phyloP scores from a whole-genome alignment of 2,329 filamentous ascomycete species.

The Sporothrix brunneoviolacea region DNA sequence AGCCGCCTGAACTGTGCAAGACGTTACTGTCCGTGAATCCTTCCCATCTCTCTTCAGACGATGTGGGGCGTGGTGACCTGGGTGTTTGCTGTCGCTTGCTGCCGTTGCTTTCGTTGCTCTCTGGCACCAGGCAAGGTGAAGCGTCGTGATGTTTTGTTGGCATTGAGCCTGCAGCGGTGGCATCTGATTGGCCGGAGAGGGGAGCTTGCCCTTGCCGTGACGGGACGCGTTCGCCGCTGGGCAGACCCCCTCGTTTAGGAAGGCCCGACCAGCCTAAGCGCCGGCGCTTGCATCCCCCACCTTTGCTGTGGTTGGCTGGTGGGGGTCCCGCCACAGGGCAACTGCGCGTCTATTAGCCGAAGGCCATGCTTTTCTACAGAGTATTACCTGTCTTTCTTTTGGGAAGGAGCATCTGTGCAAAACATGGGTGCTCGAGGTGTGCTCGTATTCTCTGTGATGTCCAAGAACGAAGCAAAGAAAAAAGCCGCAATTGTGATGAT shows the following conservation, averaged over 20 bases:
- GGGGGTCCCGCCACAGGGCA: not conserved
- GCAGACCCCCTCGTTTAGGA: not conserved
- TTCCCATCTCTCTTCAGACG: too few relatives aligned
- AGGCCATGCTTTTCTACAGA: not conserved
- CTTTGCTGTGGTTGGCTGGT: constrained; percentile 3
- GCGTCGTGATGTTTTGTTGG: constrained; percentile 7
- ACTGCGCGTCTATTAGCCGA: constrained; percentile 14
- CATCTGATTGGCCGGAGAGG: not conserved
- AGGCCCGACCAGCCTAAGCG: constrained; percentile 11
- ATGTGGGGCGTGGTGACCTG: too few relatives aligned
- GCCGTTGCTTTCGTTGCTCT: not conserved
- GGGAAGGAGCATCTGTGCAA: constrained; percentile 3
- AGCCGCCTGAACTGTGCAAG: not conserved
- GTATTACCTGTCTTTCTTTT: constrained; percentile 1
- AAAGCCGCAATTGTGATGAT: too few relatives aligned
- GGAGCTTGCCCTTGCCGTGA: not conserved
- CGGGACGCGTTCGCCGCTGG: constrained; percentile 19
- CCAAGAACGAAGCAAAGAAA: too few relatives aligned
- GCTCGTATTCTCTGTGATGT: too few relatives aligned
- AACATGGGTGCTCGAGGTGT: too few relatives aligned
- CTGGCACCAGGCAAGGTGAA: too few relatives aligned
- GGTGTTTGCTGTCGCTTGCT: not conserved
- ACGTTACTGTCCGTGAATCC: not conserved
- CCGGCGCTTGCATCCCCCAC: constrained; percentile 12
- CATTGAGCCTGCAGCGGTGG: not conserved